Evolutionary conservation across 768 basidiomycete genomes (phyloP), one percentile per base, ranked within the genome.

Genomic region (Thelephora ganbajun): DNA sequence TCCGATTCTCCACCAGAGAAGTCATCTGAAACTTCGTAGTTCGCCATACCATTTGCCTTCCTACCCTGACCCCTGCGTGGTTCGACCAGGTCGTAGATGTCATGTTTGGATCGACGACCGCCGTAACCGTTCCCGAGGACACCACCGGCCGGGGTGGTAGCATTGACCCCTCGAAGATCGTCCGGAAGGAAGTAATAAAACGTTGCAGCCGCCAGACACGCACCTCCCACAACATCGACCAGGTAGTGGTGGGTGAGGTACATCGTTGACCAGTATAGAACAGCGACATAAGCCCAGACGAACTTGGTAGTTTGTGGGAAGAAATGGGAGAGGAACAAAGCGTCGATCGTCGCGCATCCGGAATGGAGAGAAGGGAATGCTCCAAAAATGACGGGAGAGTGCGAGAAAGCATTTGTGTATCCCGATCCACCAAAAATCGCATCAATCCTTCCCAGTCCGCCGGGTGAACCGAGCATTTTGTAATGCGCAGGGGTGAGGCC

Each of bases 261-360:
- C 94, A 98, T 98, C 19, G 94, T 97, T 9, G 88, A 82, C 96
- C 96, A 99, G 63, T 94, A 98, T 3, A 99, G 75, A 14, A 88
- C 66, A 5, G 76, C 79, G 2, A 80, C 81, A 64, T 98, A 99
- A 1, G 65, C 69, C 88, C 91, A 97, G 19, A 80, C 78, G 53
- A 72, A 80, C 2, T 67, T 68, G 1, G 76, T 69, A 30, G 71
- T 72, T 51, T 73, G 71, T 0, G 89, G 87, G 77, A 97, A 98
- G 67, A 98, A 97, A 65, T 98, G 91, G 16, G 85, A 79, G 47
- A 97, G 66, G 73, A 93, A 93, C 44, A 99, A 74, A 0, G 92
- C 94, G 54, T 89, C 89, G 55, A 97, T 77, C 3, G 93, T 96
- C 2, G 87, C 87, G 60, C 79, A 83, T 2, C 77, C 94, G 0